A percentile compares a stretch with the other conserved stretches of the same genome.
Conservation (phyloP, 2,329 filamentous ascomycete species). For the Colletotrichum melonis region DNA sequence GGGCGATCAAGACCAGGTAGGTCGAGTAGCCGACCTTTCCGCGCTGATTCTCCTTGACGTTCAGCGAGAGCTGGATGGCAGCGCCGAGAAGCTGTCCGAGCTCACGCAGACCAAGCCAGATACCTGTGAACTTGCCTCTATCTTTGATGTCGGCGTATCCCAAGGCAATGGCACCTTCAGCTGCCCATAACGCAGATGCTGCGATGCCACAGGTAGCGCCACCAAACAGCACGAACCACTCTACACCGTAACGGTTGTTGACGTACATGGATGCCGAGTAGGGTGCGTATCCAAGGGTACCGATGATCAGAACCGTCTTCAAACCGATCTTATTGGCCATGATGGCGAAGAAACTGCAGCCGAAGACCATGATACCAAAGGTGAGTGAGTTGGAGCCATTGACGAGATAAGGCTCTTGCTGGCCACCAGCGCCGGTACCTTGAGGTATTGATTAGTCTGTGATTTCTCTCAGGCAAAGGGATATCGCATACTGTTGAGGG, state of each 20-base stretch:
- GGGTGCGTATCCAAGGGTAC: constrained; percentile 55
- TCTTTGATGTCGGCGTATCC: constrained; percentile 52
- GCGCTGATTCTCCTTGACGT: constrained; percentile 52
- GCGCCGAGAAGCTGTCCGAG: constrained; percentile 64
- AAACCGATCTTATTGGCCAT: constrained; percentile 50
- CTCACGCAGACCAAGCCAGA: constrained; percentile 64
- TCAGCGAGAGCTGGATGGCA: constrained; percentile 62
- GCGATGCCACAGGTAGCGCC: constrained; percentile 54
- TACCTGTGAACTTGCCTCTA: constrained; percentile 58
- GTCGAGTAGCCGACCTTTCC: constrained; percentile 59
- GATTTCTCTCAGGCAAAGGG: no score
- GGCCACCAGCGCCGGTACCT: constrained; percentile 71
- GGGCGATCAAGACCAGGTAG: constrained; percentile 52
- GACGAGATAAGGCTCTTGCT: constrained; percentile 72
- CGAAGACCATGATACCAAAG: constrained; percentile 65
- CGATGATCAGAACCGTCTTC: constrained; percentile 52
- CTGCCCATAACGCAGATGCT: constrained; percentile 51
- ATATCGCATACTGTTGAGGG: constrained; percentile 50
- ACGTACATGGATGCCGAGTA: constrained; percentile 56
- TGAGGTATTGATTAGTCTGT: neutral
- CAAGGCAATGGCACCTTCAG: constrained; percentile 45
- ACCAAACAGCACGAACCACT: constrained; percentile 57
- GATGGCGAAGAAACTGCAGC: constrained; percentile 52
- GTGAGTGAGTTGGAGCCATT: constrained; percentile 78
- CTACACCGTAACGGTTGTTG: constrained; percentile 55